These are phyloP conservation scores for Cenchrus americanus DNA, from an alignment of 176 grass and related monocot genomes.

Conservation along the genomic window DNA sequence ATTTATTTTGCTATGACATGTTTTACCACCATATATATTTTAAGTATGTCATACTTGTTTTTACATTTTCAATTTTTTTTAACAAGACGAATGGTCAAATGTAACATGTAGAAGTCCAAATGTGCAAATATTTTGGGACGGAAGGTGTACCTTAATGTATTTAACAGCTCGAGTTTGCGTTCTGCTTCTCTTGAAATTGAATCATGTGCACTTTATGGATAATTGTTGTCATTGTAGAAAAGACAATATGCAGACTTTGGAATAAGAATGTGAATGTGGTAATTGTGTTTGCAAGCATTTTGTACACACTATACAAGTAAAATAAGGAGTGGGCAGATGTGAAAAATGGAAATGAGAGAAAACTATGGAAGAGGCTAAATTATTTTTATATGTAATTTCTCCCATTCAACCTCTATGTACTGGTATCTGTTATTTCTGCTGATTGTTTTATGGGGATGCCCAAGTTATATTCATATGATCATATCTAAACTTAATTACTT, in stretches of 20 bases:
- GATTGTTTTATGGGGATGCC: not conserved
- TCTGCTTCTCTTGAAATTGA: conserved; percentile 6
- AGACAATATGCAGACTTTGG: not conserved
- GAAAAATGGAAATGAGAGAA: not conserved
- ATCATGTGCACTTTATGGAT: not conserved
- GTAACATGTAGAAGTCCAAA: no score
- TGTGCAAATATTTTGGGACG: no score
- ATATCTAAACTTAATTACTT: conserved; percentile 6
- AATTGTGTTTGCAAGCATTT: not conserved
- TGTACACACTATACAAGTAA: not conserved
- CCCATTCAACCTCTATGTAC: not conserved
- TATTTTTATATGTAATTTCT: not conserved
- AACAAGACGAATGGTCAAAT: no score
- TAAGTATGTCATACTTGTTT: no score
- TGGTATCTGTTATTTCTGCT: conserved; percentile 30
- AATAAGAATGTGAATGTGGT: not conserved
- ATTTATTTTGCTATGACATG: no score
- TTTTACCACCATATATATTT: no score
- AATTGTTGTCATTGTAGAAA: conserved; percentile 7
- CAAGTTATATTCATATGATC: not conserved
- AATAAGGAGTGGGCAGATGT: not conserved
- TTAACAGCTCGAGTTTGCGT: not conserved
- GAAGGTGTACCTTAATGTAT: no score
- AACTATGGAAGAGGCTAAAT: not conserved
- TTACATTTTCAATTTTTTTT: no score